A percentile compares a stretch with the other conserved stretches of the same genome.
These are phyloP conservation scores for Aquilaria agallochum DNA, from an alignment of 441 rosid genomes.

Conservation along the genomic window DNA sequence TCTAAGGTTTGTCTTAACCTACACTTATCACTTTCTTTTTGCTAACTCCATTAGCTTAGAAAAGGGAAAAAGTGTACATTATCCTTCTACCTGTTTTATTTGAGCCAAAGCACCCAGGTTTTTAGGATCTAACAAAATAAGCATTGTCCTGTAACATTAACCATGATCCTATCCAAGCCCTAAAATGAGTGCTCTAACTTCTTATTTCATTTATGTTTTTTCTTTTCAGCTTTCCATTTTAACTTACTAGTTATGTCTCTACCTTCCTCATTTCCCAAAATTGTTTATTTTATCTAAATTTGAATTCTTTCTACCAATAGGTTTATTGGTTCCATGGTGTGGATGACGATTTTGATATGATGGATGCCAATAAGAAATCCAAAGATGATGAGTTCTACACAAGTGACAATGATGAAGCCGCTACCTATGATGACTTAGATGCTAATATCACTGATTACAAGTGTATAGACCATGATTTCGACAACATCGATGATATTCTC, in stretches of 20 bases:
- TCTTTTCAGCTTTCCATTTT: neutral
- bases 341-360: slow-evolving; percentile 59
- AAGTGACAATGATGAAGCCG: slow-evolving; percentile 53
- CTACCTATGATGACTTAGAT: slow-evolving; percentile 25
- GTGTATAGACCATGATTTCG: slow-evolving; percentile 72
- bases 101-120: no score
- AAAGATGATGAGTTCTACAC: slow-evolving; percentile 80
- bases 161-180: no score
- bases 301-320: slow-evolving; percentile 5
- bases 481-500: slow-evolving; percentile 62
- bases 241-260: neutral
- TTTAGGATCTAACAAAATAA: no score
- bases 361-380: slow-evolving; percentile 42
- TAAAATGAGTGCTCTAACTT: neutral
- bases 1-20: no score
- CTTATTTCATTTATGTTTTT: slow-evolving; percentile 5
- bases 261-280: neutral
- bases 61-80: no score
- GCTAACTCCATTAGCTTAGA: no score
- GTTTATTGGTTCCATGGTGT: slow-evolving; percentile 32
- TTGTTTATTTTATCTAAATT: neutral
- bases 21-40: no score
- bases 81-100: no score
- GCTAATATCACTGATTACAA: slow-evolving; percentile 60
- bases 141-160: no score